Evolutionary conservation across 208 protist species (phyloP).

Genomic region (Acanthamoeba rhysodes): DNA sequence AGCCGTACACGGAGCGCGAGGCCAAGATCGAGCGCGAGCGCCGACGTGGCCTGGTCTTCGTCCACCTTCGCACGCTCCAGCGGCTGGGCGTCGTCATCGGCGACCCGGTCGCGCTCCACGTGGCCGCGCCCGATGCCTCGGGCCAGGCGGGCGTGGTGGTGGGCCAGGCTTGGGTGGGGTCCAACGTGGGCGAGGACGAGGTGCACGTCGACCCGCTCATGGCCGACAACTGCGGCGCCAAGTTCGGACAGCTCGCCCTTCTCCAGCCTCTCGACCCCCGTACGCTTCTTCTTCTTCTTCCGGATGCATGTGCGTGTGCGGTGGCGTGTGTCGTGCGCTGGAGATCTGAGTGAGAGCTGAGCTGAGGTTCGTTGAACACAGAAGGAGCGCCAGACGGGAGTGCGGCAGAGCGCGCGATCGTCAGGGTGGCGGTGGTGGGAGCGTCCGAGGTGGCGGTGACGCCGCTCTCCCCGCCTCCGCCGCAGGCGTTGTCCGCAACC

Average conservation of each 20-base stretch:
- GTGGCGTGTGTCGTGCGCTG: background rate
- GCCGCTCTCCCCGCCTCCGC: constrained; percentile 7
- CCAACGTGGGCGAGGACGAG: constrained; percentile 45
- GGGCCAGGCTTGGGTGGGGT: constrained; percentile 34
- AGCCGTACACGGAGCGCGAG: constrained; percentile 57
- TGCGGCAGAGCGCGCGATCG: background rate
- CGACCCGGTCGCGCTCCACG: background rate
- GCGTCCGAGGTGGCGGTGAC: background rate
- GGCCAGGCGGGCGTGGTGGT: background rate
- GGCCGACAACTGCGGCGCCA: constrained; percentile 14
- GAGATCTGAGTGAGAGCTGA: background rate
- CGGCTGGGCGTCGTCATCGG: constrained; percentile 57
- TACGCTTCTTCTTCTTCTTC: background rate
- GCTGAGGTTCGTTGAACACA: background rate
- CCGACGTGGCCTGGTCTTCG: constrained; percentile 32
- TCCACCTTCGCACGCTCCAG: constrained; percentile 19
- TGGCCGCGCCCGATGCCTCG: background rate
- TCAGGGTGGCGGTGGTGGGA: constrained; percentile 16
- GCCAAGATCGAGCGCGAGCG: constrained; percentile 21
- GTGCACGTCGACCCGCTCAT: constrained; percentile 7
- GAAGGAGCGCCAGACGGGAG: background rate
- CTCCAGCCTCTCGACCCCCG: constrained; percentile 8
- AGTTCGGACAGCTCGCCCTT: constrained; percentile 19
- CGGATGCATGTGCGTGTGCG: no score
- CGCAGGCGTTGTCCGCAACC: background rate